Evolutionary conservation across 495 filamentous ascomycete species (phyloP), one percentile per base, ranked within the genome.

Genomic region (Ascodesmis nigricans): DNA sequence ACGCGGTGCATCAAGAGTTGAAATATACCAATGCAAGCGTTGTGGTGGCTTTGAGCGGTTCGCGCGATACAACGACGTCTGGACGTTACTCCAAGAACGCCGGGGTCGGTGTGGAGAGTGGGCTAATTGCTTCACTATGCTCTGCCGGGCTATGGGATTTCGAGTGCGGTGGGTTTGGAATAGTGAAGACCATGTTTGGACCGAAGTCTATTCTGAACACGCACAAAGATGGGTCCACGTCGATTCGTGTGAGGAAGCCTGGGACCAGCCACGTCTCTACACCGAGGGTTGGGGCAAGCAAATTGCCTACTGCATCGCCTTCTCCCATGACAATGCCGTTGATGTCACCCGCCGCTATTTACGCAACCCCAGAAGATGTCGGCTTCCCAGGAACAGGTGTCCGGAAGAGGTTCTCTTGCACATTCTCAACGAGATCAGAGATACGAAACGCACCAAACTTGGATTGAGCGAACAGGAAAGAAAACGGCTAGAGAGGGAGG

Each of bases 81-180:
- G 91, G 78, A 73, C 80, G 33, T 57, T 95, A 36, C 57, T 97
- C 29, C 75, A 91, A 53, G 82, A 78, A 29, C 60, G 77, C 37
- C 68, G 74, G 40, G 87, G 87, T 17, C 70, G 87, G 38, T 74
- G 68, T 36, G 90, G 87, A 31, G 87, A 99, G 59, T 99, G 90
- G 83, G 83, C 77, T 34, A 93, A 93, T 55, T 92, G 83, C 59
- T 99, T 99, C 58, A 82, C 75, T 55, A 99, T 99, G 87, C 65
- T 99, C 14, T 95, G 87, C 57, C 69, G 87, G 27, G 87, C 87
- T 4, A 67, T 95, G 19, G 83, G 83, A 21, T 75, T 71, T 22
- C 68, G 90, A 28, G 87, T 93, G 11, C 69, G 87, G 43, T 97
- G 90, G 90, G 79, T 97, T 18, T 97, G 90, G 90, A 93, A 93